These are phyloP conservation scores for Lolium perenne DNA, from an alignment of 176 grass and related monocot genomes.

Conservation along the genomic window DNA sequence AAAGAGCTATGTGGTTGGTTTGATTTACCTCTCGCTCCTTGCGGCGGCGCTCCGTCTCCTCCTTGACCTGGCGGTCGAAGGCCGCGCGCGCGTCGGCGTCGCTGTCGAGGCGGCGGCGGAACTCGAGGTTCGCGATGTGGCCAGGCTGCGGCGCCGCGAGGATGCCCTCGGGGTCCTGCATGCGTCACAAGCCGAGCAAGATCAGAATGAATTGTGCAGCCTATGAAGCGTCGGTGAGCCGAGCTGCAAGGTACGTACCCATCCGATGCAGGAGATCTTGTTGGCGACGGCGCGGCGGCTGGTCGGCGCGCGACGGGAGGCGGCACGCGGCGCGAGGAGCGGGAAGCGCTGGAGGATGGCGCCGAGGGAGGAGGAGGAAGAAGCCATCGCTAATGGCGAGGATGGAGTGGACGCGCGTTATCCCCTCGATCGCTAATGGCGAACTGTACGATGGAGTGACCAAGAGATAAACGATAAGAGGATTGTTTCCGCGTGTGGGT, in stretches of 20 bases:
- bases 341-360: conserved; percentile 37
- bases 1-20: neutral
- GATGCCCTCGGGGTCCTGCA: conserved; percentile 82
- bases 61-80: conserved; percentile 71
- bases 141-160: conserved; percentile 68
- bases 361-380: conserved; percentile 32
- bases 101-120: conserved; percentile 66
- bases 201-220: no score
- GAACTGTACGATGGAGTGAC: neutral
- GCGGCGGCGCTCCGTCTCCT: conserved; percentile 79
- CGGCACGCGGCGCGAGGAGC: conserved; percentile 10
- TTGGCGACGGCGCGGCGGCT: conserved; percentile 41
- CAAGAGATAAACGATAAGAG: neutral
- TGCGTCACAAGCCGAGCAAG: neutral
- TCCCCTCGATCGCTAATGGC: neutral
- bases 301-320: neutral
- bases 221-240: neutral
- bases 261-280: conserved; percentile 75
- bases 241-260: conserved; percentile 29
- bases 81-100: conserved; percentile 67
- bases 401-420: neutral
- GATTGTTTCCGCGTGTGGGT: neutral
- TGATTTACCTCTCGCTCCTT: conserved; percentile 57
- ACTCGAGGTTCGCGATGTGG: conserved; percentile 80
- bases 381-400: conserved; percentile 10